These are phyloP conservation scores for Agarophyton chilense DNA, from an alignment of 23 red algal genomes.

Conservation along the genomic window DNA sequence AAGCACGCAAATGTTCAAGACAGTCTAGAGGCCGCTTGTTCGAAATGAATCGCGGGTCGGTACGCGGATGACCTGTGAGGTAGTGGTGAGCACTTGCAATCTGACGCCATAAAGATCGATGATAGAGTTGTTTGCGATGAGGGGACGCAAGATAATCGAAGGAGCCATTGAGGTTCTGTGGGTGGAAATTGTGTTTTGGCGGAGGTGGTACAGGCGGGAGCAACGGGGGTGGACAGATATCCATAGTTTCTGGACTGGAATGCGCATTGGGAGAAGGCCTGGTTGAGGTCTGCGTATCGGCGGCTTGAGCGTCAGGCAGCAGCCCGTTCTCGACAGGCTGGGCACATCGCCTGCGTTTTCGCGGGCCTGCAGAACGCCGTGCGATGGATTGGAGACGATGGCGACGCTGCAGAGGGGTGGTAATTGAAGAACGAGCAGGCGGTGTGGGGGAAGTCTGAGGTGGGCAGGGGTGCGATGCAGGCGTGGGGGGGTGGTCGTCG, in stretches of 20 bases:
- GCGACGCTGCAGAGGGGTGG: constrained; percentile 20
- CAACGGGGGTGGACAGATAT: constrained; percentile 10
- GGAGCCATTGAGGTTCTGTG: constrained; percentile 26
- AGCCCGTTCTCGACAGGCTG: constrained; percentile 20
- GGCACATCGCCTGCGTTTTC: constrained; percentile 9
- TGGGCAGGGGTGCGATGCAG: background rate
- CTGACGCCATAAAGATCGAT: constrained; percentile 46
- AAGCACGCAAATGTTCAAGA: constrained; percentile 34
- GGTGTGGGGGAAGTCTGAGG: background rate
- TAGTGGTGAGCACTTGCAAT: constrained; percentile 19
- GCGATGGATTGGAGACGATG: background rate
- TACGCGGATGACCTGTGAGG: constrained; percentile 22
- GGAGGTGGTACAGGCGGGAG: constrained; percentile 15
- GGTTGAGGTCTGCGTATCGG: constrained; percentile 16
- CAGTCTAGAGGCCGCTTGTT: constrained; percentile 57
- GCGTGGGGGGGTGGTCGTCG: background rate
- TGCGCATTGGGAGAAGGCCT: constrained; percentile 28
- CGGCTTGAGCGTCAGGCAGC: background rate
- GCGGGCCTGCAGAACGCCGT: constrained; percentile 6
- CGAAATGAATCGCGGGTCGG: constrained; percentile 54
- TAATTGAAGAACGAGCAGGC: background rate
- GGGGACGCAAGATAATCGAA: constrained; percentile 28
- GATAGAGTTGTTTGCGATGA: constrained; percentile 21
- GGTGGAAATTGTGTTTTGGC: background rate
- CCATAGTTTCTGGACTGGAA: constrained; percentile 22